phyloP scores from a whole-genome alignment of 2,329 filamentous ascomycete species.

The Fusarium chlamydosporum region DNA sequence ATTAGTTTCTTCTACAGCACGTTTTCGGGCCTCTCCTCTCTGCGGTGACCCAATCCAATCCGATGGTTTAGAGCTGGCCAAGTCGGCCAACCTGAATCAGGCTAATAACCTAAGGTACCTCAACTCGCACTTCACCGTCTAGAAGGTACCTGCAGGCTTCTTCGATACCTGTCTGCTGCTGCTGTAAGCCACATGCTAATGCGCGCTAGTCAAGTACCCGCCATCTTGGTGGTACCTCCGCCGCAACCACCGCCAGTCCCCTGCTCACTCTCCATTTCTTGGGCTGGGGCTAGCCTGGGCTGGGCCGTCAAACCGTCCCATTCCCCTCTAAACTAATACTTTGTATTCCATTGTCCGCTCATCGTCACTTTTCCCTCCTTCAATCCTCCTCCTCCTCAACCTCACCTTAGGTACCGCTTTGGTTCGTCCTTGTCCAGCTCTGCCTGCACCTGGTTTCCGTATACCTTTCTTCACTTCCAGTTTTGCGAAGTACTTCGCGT shows the following conservation, averaged over 20 bases:
- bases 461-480: slow-evolving; percentile 39
- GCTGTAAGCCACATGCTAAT: slow-evolving; percentile 3
- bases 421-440: slow-evolving; percentile 17
- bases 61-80: slow-evolving; percentile 36
- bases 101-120: slow-evolving; percentile 37
- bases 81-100: slow-evolving; percentile 51
- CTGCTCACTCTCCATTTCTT: slow-evolving; percentile 37
- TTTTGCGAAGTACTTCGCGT: slow-evolving; percentile 42
- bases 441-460: slow-evolving; percentile 8
- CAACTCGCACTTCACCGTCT: slow-evolving; percentile 38
- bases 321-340: slow-evolving; percentile 41
- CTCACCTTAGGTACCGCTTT: slow-evolving; percentile 23
- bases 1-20: background rate
- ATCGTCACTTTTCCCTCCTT: slow-evolving; percentile 39
- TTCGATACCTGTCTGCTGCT: slow-evolving; percentile 31
- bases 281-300: slow-evolving; percentile 42
- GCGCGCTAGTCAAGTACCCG: slow-evolving; percentile 38
- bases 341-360: slow-evolving; percentile 39
- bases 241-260: slow-evolving; percentile 41
- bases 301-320: slow-evolving; percentile 49
- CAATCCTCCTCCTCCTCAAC: slow-evolving; percentile 20
- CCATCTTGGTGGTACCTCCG: slow-evolving; percentile 34
- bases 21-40: slow-evolving; percentile 12
- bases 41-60: slow-evolving; percentile 11
- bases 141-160: slow-evolving; percentile 39